Evolutionary conservation across 805 yeast species (phyloP).

Genomic region (Candida peoriensis): DNA sequence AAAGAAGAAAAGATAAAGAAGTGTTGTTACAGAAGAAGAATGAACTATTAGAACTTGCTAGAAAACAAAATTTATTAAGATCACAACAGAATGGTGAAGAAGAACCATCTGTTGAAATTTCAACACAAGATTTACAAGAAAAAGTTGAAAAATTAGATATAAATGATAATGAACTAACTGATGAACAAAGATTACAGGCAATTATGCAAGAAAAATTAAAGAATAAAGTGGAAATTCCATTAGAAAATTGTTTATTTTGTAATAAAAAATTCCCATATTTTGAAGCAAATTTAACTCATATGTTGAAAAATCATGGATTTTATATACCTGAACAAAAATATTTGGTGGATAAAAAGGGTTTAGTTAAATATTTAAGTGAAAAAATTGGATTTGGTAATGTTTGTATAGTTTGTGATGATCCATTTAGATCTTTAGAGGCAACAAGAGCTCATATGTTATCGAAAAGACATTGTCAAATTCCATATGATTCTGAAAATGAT

Average conservation of each 20-base stretch:
- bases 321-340: conserved; percentile 82
- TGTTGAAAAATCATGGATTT: conserved; percentile 77
- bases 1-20: conserved; percentile 38
- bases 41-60: conserved; percentile 35
- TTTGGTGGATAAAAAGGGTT: conserved; percentile 65
- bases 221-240: conserved; percentile 41
- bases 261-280: conserved; percentile 38
- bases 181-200: conserved; percentile 33
- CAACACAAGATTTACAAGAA: no score
- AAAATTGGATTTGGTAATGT: conserved; percentile 90
- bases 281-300: conserved; percentile 59
- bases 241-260: conserved; percentile 52
- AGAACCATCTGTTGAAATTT: not conserved
- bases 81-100: conserved; percentile 9
- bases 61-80: conserved; percentile 31
- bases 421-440: conserved; percentile 80
- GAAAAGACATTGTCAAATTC: conserved; percentile 84
- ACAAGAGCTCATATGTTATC: conserved; percentile 87
- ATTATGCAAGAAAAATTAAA: conserved; percentile 34
- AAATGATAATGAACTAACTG: conserved; percentile 27
- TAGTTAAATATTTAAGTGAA: conserved; percentile 76
- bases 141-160: conserved; percentile 5
- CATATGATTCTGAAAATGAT: conserved; percentile 82
- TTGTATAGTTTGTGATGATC: conserved; percentile 79
- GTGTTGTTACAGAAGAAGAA: conserved; percentile 36